Percentiles rank a stretch among this genome's conserved stretches.
Conservation (phyloP, 495 filamentous ascomycete genomes). For the Penicillium cataractarum region DNA sequence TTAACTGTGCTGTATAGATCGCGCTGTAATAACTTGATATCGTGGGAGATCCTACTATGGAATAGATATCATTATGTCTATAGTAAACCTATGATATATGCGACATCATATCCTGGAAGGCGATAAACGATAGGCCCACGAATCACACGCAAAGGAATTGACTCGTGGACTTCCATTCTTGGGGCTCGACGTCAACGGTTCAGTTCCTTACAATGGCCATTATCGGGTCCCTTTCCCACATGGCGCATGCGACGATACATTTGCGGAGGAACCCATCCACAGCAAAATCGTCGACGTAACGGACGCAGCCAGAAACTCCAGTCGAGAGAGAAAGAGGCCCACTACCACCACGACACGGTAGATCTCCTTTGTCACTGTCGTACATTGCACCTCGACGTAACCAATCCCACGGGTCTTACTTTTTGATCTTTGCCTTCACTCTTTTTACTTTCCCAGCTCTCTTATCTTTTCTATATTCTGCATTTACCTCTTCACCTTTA, state of each 20-base stretch:
- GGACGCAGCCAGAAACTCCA: neutral
- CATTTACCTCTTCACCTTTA: neutral
- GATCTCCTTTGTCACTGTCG: slow-evolving; percentile 28
- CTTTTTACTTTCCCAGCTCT: neutral
- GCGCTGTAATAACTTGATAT: neutral
- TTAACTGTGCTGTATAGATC: neutral
- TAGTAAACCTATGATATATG: neutral
- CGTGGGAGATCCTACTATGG: neutral
- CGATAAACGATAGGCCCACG: slow-evolving; percentile 1
- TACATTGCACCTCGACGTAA: slow-evolving; percentile 28
- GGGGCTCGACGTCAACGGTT: slow-evolving; percentile 4
- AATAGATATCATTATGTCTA: neutral
- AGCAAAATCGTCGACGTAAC: slow-evolving; percentile 11
- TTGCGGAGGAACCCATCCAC: slow-evolving; percentile 10
- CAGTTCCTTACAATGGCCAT: neutral
- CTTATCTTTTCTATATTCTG: slow-evolving; percentile 2
- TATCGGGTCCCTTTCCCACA: slow-evolving; percentile 4
- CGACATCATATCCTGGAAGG: neutral
- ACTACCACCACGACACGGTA: slow-evolving; percentile 13
- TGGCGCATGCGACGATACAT: slow-evolving; percentile 21
- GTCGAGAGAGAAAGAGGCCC: neutral
- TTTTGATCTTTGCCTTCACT: neutral
- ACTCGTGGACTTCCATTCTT: slow-evolving; percentile 4
- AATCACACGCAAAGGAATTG: slow-evolving; percentile 12
- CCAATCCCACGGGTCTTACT: slow-evolving; percentile 15